phyloP scores from a whole-genome alignment of 2,329 filamentous ascomycete species.

The Aspergillus awamori region DNA sequence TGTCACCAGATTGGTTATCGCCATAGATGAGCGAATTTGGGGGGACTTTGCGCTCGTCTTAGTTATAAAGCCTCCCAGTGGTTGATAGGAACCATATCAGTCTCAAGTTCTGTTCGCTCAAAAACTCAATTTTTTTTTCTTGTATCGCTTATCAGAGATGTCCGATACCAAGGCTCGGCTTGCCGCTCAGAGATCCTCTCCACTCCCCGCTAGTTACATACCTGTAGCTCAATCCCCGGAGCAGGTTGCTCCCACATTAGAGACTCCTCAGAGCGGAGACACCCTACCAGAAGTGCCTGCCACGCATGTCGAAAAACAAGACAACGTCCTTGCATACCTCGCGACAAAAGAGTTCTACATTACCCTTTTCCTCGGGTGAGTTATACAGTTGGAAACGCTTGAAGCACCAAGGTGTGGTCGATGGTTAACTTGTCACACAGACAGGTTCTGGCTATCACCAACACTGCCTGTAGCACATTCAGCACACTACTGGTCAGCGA shows the following conservation, averaged over 20 bases:
- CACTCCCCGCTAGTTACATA: background rate
- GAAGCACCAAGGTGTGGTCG: background rate
- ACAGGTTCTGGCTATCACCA: conserved; percentile 83
- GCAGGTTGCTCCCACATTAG: conserved; percentile 21
- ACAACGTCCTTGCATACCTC: conserved; percentile 69
- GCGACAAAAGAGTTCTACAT: conserved; percentile 85
- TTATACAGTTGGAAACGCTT: conserved; percentile 15
- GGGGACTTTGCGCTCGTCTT: conserved; percentile 59
- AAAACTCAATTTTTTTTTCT: conserved; percentile 8
- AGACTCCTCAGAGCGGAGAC: conserved; percentile 21
- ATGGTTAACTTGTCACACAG: conserved; percentile 38
- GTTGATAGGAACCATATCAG: background rate
- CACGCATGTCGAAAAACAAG: conserved; percentile 45
- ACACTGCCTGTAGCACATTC: conserved; percentile 91
- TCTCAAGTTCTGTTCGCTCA: background rate
- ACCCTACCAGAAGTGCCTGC: conserved; percentile 30
- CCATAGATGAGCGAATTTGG: conserved; percentile 56
- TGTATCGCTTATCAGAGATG: conserved; percentile 24
- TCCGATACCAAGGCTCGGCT: conserved; percentile 31
- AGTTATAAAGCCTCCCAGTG: conserved; percentile 52
- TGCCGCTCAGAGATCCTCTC: conserved; percentile 26
- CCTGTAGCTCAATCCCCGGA: conserved; percentile 16
- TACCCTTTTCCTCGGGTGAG: conserved; percentile 72
- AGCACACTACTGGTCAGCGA: conserved; percentile 69
- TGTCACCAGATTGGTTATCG: conserved; percentile 5